Evolutionary conservation across 2,329 filamentous ascomycete species (phyloP).

Genomic region (Trichoderma sp.): DNA sequence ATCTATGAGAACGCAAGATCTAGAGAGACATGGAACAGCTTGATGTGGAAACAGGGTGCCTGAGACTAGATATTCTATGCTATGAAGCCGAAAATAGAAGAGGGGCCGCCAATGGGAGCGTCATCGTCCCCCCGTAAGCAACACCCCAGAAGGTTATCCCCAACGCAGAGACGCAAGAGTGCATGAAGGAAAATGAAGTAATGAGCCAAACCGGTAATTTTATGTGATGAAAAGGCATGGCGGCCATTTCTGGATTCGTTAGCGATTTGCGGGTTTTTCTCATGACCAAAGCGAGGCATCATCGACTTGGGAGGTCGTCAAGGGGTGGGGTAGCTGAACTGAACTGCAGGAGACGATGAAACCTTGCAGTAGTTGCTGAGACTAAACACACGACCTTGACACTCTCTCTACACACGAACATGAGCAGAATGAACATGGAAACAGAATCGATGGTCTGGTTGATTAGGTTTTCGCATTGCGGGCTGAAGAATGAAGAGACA

Average conservation of each 20-base stretch:
- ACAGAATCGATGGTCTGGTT: too few species aligned
- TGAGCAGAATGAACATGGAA: too few species aligned
- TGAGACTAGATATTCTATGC: neutral
- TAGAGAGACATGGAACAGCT: slow-evolving; percentile 5
- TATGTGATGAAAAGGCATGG: neutral
- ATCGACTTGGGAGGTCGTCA: neutral
- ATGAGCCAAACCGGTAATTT: slow-evolving; percentile 2
- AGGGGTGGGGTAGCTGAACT: slow-evolving; percentile 24
- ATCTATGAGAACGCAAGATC: neutral
- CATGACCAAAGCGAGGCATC: slow-evolving; percentile 10
- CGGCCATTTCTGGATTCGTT: neutral
- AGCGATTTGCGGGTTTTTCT: neutral
- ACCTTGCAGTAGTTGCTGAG: neutral
- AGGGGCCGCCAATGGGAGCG: slow-evolving; percentile 9
- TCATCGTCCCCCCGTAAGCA: neutral
- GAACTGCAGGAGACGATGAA: neutral
- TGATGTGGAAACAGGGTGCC: neutral
- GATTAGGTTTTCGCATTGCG: too few species aligned
- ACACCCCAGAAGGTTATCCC: neutral
- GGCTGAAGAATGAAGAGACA: neutral
- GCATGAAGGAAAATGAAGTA: neutral
- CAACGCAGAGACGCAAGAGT: neutral
- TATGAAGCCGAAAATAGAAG: neutral
- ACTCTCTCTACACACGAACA: too few species aligned
- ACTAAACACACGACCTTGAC: neutral